Evolutionary conservation across 306 rosid species (phyloP).

Genomic region (Begonia fuchsioides): DNA sequence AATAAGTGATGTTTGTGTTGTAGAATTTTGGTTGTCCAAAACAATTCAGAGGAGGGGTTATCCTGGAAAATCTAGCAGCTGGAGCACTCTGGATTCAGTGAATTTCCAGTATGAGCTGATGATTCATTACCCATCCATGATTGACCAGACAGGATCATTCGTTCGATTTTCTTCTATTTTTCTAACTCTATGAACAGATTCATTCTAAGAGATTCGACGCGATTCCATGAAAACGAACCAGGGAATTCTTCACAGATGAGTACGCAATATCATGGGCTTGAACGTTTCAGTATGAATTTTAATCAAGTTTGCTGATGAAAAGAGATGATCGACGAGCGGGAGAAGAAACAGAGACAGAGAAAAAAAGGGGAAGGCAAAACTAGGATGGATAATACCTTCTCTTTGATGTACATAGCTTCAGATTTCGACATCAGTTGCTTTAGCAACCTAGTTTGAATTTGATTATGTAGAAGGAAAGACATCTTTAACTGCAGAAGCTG

Average conservation of each 20-base stretch:
- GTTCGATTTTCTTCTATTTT: too few species aligned
- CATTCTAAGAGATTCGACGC: too few species aligned
- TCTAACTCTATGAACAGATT: too few species aligned
- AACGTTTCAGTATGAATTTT: too few species aligned
- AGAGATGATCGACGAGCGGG: too few species aligned
- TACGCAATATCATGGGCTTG: too few species aligned
- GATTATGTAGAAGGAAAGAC: slow-evolving; percentile 59
- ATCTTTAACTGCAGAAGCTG: slow-evolving; percentile 95
- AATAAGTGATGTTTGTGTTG: too few species aligned
- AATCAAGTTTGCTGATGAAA: too few species aligned
- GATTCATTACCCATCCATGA: not conserved
- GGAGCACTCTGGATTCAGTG: slow-evolving; percentile 20
- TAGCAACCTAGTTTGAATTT: not conserved
- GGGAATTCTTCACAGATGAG: too few species aligned
- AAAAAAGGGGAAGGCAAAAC: slow-evolving; percentile 4
- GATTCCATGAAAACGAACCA: too few species aligned
- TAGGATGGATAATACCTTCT: slow-evolving; percentile 15
- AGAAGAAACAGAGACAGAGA: not conserved
- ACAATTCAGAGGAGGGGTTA: slow-evolving; percentile 13
- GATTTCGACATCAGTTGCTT: not conserved
- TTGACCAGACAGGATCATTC: not conserved
- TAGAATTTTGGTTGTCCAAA: too few species aligned
- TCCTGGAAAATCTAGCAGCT: slow-evolving; percentile 17
- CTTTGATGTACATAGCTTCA: slow-evolving; percentile 12
- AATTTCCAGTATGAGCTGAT: not conserved